Conservation (phyloP, 768 basidiomycete genomes). For the Kwoniella bestiolae region DNA sequence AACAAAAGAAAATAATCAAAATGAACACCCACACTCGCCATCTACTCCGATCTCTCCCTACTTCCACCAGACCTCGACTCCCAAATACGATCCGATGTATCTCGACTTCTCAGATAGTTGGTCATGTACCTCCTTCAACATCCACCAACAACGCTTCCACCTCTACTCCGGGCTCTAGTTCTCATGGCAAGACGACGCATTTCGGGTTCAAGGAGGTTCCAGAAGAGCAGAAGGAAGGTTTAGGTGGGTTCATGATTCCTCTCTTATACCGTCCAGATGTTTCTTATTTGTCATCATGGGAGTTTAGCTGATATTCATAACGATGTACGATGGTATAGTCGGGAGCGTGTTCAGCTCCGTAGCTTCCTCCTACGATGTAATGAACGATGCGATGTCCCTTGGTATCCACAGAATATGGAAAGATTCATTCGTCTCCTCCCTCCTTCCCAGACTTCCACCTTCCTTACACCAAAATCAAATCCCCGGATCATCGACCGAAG, state of each 20-base stretch:
- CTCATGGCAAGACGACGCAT: conserved; percentile 62
- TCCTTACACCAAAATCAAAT: conserved; percentile 41
- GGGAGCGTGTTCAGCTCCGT: conserved; percentile 94
- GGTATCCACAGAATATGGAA: conserved; percentile 98
- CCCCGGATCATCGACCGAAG: conserved; percentile 58
- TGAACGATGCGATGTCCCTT: conserved; percentile 99
- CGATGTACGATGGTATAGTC: conserved; percentile 62
- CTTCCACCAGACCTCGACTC: background rate
- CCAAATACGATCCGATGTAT: conserved; percentile 6
- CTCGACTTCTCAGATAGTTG: background rate
- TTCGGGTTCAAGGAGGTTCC: conserved; percentile 93
- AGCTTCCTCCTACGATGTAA: conserved; percentile 90
- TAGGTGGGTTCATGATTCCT: conserved; percentile 58
- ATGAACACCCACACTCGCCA: conserved; percentile 10
- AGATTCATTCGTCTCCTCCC: conserved; percentile 75
- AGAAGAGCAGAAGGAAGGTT: conserved; percentile 80
- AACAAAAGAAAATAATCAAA: background rate
- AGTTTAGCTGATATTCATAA: background rate
- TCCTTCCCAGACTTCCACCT: conserved; percentile 69
- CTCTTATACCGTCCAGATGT: background rate
- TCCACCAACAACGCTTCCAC: background rate
- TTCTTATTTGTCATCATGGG: too few relatives aligned
- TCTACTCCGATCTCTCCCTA: conserved; percentile 11
- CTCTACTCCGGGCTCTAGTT: background rate
- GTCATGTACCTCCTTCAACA: background rate